phyloP scores from a whole-genome alignment of 306 rosid species.

The Spatholobus suberectus region DNA sequence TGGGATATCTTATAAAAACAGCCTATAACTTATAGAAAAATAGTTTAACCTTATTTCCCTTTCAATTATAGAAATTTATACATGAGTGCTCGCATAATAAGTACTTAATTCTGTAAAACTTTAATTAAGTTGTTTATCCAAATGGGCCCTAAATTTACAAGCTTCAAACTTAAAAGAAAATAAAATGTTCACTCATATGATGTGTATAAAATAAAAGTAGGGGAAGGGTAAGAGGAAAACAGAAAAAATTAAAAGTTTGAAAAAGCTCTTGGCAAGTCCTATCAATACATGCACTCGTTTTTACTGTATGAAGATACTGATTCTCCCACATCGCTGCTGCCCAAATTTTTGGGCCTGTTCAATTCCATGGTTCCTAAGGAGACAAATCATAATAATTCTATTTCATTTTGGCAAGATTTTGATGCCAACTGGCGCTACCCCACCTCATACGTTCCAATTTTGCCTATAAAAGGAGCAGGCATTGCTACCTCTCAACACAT shows the following conservation, averaged over 20 bases:
- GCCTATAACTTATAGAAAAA: neutral
- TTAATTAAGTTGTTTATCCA: neutral
- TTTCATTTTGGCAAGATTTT: constrained; percentile 53
- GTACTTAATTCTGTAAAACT: neutral
- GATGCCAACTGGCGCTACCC: constrained; percentile 68
- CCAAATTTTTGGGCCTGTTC: constrained; percentile 49
- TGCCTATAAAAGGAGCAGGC: constrained; percentile 71
- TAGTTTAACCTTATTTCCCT: neutral
- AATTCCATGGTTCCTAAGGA: constrained; percentile 59
- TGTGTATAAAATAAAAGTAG: neutral
- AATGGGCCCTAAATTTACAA: neutral
- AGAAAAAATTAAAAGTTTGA: neutral
- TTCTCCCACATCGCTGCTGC: constrained; percentile 57
- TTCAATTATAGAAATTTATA: too few relatives aligned
- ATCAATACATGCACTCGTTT: constrained; percentile 23
- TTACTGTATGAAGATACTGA: constrained; percentile 55
- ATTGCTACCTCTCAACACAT: constrained; percentile 50
- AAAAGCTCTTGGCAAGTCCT: constrained; percentile 12
- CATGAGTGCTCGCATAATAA: too few relatives aligned
- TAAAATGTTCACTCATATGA: neutral
- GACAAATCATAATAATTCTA: constrained; percentile 76
- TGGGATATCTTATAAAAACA: neutral
- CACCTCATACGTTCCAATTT: constrained; percentile 46
- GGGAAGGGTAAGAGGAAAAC: neutral
- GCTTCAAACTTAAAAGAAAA: neutral